Evolutionary conservation across 2,329 filamentous ascomycete species (phyloP).

Genomic region (Fusarium avenaceum): DNA sequence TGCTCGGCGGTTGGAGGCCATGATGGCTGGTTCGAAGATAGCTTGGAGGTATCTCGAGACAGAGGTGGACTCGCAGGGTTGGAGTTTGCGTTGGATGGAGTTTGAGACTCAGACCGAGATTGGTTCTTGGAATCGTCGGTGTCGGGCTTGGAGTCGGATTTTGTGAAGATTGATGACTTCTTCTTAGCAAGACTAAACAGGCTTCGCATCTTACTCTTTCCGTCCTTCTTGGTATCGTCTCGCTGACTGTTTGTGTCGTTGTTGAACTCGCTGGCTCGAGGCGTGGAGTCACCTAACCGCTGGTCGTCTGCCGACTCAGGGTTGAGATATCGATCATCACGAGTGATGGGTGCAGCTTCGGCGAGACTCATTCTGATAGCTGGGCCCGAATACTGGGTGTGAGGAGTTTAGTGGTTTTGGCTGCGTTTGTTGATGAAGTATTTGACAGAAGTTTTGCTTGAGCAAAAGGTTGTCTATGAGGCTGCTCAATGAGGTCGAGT

Average conservation of each 20-base stretch:
- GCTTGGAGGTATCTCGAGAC: constrained; percentile 55
- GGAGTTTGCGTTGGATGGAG: constrained; percentile 56
- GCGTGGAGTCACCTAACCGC: constrained; percentile 51
- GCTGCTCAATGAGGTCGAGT: constrained; percentile 30
- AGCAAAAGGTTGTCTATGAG: constrained; percentile 18
- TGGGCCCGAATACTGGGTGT: constrained; percentile 2
- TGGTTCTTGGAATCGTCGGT: constrained; percentile 30
- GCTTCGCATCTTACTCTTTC: constrained; percentile 66
- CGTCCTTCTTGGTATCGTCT: constrained; percentile 42
- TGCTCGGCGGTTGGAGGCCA: constrained; percentile 61
- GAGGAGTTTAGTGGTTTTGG: constrained; percentile 4
- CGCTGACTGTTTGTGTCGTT: constrained; percentile 48
- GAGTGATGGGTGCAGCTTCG: constrained; percentile 44
- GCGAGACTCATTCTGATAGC: constrained; percentile 50
- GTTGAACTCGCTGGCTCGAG: constrained; percentile 60
- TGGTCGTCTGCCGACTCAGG: constrained; percentile 47
- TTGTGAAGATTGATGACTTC: constrained; percentile 55
- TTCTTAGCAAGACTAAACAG: constrained; percentile 74
- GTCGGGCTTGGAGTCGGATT: constrained; percentile 31
- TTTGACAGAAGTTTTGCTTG: constrained; percentile 5
- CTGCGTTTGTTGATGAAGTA: constrained; percentile 2
- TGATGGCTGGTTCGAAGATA: constrained; percentile 56
- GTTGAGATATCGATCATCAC: constrained; percentile 38
- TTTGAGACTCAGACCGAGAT: constrained; percentile 39
- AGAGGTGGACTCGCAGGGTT: constrained; percentile 52